Conservation (phyloP, 2,329 filamentous ascomycete genomes). For the Gnomoniopsis smithogilvyi region DNA sequence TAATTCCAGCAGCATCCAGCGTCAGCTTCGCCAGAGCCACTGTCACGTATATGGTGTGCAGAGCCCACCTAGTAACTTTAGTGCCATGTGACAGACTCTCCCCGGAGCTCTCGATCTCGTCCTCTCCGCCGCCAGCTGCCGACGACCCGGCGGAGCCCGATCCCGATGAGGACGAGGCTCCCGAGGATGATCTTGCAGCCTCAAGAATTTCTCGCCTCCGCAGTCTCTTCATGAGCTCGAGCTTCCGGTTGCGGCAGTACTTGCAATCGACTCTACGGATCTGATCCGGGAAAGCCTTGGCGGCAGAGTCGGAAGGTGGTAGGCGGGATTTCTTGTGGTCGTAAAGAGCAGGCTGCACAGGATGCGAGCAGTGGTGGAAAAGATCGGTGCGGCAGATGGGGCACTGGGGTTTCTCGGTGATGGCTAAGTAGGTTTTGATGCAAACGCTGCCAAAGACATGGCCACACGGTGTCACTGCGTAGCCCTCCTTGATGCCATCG, state of each 20-base stretch:
- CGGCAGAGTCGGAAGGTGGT: slow-evolving; percentile 11
- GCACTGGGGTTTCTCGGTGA: slow-evolving; percentile 19
- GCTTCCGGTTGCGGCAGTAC: slow-evolving; percentile 58
- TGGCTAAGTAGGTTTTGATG: slow-evolving; percentile 19
- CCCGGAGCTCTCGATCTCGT: neutral
- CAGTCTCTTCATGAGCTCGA: slow-evolving; percentile 65
- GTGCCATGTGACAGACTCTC: slow-evolving; percentile 2
- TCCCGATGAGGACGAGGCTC: neutral
- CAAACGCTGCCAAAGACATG: slow-evolving; percentile 19
- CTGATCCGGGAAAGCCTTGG: slow-evolving; percentile 11
- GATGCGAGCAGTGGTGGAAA: slow-evolving; percentile 18
- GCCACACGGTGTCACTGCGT: slow-evolving; percentile 17
- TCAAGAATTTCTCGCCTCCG: slow-evolving; percentile 52
- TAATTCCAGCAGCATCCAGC: slow-evolving; percentile 19
- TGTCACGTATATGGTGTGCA: slow-evolving; percentile 15
- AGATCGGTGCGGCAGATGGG: slow-evolving; percentile 18
- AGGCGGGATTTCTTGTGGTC: slow-evolving; percentile 13
- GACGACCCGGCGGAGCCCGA: neutral
- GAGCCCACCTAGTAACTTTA: slow-evolving; percentile 17
- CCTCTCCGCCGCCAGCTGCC: neutral
- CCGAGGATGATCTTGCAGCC: slow-evolving; percentile 10
- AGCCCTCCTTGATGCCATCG: slow-evolving; percentile 17
- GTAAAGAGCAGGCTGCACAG: slow-evolving; percentile 13
- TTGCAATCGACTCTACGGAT: slow-evolving; percentile 8
- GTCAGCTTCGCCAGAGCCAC: slow-evolving; percentile 18